These are phyloP conservation scores for Ogataea henricii DNA, from an alignment of 805 yeast species.

Conservation along the genomic window DNA sequence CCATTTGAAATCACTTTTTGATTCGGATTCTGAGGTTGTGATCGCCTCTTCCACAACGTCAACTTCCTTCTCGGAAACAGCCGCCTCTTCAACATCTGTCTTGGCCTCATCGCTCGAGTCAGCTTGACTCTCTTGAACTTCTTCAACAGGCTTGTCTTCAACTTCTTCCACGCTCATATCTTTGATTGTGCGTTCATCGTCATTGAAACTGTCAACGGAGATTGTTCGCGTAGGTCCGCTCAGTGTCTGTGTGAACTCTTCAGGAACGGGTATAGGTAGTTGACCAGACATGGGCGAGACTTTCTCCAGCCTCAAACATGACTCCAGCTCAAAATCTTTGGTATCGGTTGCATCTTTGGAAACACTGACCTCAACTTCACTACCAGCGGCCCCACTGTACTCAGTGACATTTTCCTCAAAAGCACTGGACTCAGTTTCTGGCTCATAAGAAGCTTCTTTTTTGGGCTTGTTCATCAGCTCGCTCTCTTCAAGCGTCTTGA, in stretches of 20 bases:
- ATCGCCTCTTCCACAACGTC: background rate
- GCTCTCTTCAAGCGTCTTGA: background rate
- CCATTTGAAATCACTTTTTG: no score
- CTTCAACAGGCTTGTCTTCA: constrained; percentile 14
- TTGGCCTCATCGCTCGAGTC: constrained; percentile 2
- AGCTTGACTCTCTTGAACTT: background rate
- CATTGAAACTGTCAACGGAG: constrained; percentile 18
- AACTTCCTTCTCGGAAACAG: background rate
- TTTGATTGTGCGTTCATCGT: constrained; percentile 24
- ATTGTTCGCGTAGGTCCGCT: constrained; percentile 29
- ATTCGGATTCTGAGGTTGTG: no score
- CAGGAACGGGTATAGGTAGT: constrained; percentile 3
- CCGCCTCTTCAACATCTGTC: constrained; percentile 6
- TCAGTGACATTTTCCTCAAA: background rate
- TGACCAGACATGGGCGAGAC: background rate
- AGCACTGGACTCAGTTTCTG: background rate
- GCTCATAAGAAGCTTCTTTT: background rate
- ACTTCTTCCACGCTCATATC: constrained; percentile 14
- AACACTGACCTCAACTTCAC: background rate
- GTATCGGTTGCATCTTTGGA: background rate
- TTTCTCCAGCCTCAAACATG: constrained; percentile 1
- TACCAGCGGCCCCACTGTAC: background rate
- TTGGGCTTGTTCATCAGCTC: background rate
- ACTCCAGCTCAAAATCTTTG: background rate
- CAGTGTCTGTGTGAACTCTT: constrained; percentile 2